phyloP scores from a whole-genome alignment of 768 basidiomycete genomes.

The Agrocybe praecox region DNA sequence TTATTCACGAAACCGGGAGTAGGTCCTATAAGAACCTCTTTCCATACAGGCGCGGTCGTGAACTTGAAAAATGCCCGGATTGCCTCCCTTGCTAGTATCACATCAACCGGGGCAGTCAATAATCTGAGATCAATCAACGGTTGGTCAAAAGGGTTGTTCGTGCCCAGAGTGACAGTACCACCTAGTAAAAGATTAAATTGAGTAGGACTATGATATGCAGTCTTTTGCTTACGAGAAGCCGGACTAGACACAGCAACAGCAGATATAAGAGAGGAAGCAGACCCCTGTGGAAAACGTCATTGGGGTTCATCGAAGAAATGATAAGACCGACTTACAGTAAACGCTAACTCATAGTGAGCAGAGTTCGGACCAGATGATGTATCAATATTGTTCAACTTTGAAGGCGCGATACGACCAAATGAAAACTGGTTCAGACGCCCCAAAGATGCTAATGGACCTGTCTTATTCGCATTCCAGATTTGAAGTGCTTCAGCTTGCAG shows the following conservation, averaged over 20 bases:
- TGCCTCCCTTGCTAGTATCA: slow-evolving; percentile 23
- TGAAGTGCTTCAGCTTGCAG: slow-evolving; percentile 19
- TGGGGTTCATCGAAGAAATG: slow-evolving; percentile 24
- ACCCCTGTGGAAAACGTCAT: slow-evolving; percentile 25
- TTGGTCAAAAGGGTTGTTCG: slow-evolving; percentile 40
- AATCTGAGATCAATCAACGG: slow-evolving; percentile 52
- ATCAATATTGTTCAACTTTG: slow-evolving; percentile 33
- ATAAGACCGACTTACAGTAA: slow-evolving; percentile 30
- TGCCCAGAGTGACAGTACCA: slow-evolving; percentile 31
- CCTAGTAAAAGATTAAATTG: background rate
- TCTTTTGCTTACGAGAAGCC: background rate
- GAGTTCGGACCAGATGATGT: slow-evolving; percentile 37
- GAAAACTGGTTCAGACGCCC: slow-evolving; percentile 22
- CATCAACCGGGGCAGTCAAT: slow-evolving; percentile 29
- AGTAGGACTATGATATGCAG: slow-evolving; percentile 1
- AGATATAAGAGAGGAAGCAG: background rate
- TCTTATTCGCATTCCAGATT: slow-evolving; percentile 28
- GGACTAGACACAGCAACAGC: background rate
- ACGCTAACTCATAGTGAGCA: slow-evolving; percentile 36
- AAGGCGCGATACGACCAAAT: slow-evolving; percentile 28
- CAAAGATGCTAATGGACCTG: slow-evolving; percentile 26
- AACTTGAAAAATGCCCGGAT: slow-evolving; percentile 22
- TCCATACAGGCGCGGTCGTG: slow-evolving; percentile 24
- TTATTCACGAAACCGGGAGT: slow-evolving; percentile 13
- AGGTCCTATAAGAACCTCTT: slow-evolving; percentile 24